Base-by-base conservation (phyloP, 164 flowering plant genomes). In the Macadamia tetraphylla region DNA sequence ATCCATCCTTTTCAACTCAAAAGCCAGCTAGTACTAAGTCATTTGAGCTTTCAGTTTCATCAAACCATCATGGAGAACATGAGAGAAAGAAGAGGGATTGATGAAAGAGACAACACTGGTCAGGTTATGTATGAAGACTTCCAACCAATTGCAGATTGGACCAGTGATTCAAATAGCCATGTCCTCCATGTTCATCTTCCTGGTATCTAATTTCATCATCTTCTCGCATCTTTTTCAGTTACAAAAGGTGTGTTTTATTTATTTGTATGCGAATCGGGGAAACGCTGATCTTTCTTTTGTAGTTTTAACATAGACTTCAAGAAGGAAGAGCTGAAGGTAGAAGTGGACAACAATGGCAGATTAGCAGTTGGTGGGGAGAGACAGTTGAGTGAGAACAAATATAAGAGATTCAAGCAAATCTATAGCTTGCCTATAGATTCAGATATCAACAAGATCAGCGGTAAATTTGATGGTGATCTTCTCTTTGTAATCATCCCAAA, bases 401-500 rank as follows among this genome's bases (percentile, higher is more conserved):
- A 23, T 35, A 60, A 64, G 46, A 67, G 76, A 32, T 81, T 75
- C 79, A 67, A 55, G 70, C 71, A 75, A 52, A 58, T 59, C 18
- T 75, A 68, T 13, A 64, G 64, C 8, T 60, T 78, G 42, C 93
- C 91, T 1, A 69, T 70, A 46, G 71, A 86, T 74, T 46, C 86
- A 10, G 78, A 79, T 42, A 42, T 63, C 0, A 73, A 76, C 1
- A 75, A 72, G 15, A 74, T 85, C 52, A 78, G 60, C 9, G 83
- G 78, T 1, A 76, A 72, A 65, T 83, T 86, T 31, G 82, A 83
- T 1, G 75, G 71, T 1, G 86, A 77, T 18, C 67, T 79, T 53
- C 82, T 87, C 12, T 70, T 73, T n/a, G 71, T 87, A 1, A 78
- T 71, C 31, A 72, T 90, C 59, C 90, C 90, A 30, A 85, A 77